Percentiles rank a stretch among this genome's conserved stretches.
These are phyloP conservation scores for Diplodia intermedia DNA, from an alignment of 2,329 filamentous ascomycete genomes.

Conservation along the genomic window DNA sequence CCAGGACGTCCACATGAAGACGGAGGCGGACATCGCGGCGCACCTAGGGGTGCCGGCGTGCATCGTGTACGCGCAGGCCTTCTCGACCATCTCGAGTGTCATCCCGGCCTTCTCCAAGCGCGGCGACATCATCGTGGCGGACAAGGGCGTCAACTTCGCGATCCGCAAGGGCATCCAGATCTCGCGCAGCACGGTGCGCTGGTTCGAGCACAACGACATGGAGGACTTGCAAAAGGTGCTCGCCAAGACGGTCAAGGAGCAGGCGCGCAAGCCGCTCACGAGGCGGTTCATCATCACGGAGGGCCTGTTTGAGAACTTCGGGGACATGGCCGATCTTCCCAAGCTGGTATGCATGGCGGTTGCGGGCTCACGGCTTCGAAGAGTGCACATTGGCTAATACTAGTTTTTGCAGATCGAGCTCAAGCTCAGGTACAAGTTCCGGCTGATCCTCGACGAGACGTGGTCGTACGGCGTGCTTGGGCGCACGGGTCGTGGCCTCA, in stretches of 20 bases:
- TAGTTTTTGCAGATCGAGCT: conserved; percentile 71
- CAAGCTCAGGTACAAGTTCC: conserved; percentile 97
- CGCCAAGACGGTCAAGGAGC: conserved; percentile 84
- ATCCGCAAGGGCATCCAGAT: conserved; percentile 95
- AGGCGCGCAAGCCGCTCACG: conserved; percentile 86
- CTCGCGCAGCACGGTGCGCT: conserved; percentile 85
- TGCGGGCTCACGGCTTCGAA: neutral
- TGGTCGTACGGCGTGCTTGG: conserved; percentile 97
- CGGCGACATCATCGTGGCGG: conserved; percentile 95
- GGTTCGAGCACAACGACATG: conserved; percentile 97
- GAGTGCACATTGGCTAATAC: neutral
- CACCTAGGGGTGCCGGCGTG: conserved; percentile 87
- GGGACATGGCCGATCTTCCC: conserved; percentile 83
- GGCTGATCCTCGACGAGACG: conserved; percentile 94
- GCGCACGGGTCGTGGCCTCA: conserved; percentile 87
- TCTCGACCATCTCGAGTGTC: conserved; percentile 95
- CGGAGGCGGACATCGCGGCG: conserved; percentile 88
- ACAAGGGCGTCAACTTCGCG: conserved; percentile 90
- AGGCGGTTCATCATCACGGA: conserved; percentile 96
- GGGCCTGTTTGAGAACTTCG: conserved; percentile 88
- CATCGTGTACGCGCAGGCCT: conserved; percentile 95
- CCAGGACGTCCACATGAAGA: conserved; percentile 97
- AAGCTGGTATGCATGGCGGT: conserved; percentile 69
- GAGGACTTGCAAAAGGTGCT: conserved; percentile 87
- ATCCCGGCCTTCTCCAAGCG: conserved; percentile 97